Evolutionary conservation across 1,284 basidiomycete species (phyloP).

Genomic region (Inonotus hispidus): DNA sequence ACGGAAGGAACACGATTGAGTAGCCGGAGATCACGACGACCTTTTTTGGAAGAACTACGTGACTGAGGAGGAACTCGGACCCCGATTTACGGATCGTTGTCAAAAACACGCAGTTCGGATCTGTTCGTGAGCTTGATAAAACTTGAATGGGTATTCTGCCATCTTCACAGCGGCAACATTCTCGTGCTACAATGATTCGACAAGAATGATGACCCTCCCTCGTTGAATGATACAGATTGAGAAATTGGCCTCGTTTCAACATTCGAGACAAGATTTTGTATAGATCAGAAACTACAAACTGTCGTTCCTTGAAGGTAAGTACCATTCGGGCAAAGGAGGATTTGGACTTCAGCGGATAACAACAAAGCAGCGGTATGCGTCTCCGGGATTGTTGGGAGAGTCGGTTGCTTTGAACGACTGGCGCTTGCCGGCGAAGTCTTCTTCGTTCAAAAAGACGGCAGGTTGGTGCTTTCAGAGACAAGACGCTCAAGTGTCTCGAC

Average conservation of each 20-base stretch:
- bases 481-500: not conserved
- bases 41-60: not conserved
- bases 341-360: not conserved
- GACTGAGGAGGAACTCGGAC: not conserved
- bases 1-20: not conserved
- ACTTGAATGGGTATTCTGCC: not conserved
- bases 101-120: not conserved
- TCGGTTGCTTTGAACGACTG: not conserved
- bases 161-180: not conserved
- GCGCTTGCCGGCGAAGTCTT: not conserved
- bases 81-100: not conserved
- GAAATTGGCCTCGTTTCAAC: too few relatives aligned
- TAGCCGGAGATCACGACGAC: not conserved
- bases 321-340: not conserved
- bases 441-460: not conserved
- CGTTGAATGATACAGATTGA: too few relatives aligned
- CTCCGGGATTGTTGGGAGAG: not conserved
- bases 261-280: too few relatives aligned
- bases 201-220: not conserved
- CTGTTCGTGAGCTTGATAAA: not conserved
- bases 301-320: not conserved
- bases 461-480: not conserved
- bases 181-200: not conserved
- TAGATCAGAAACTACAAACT: not conserved
- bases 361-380: not conserved